Percentiles rank a stretch among this genome's conserved stretches.
Evolutionary conservation across 768 basidiomycete genomes (phyloP).

Genomic region (Mrakia gelida): DNA sequence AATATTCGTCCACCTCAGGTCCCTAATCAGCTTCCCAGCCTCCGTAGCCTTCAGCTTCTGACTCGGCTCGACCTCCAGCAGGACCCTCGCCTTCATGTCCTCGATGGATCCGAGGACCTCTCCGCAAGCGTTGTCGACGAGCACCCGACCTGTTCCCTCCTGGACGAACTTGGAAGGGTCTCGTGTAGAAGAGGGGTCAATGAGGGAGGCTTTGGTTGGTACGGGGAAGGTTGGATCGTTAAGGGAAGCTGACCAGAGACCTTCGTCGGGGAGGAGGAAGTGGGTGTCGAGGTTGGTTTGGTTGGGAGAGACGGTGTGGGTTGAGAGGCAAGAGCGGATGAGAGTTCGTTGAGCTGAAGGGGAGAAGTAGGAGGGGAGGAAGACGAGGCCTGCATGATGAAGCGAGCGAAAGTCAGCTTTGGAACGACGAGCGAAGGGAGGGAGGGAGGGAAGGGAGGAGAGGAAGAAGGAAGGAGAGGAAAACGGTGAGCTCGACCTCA

Average conservation of each 20-base stretch:
- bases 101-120: conserved; percentile 56
- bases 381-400: conserved; percentile 54
- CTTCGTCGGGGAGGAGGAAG: conserved; percentile 63
- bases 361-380: conserved; percentile 71
- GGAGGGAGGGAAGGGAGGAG: not conserved
- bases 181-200: not conserved
- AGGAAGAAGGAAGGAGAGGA: not conserved
- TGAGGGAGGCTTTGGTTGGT: not conserved
- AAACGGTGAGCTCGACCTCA: not conserved
- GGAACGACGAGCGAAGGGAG: not conserved
- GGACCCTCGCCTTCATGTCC: conserved; percentile 55
- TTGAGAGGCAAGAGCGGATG: conserved; percentile 64
- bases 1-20: conserved; percentile 91
- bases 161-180: not conserved
- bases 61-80: conserved; percentile 58
- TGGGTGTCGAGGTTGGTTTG: conserved; percentile 86
- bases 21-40: conserved; percentile 60
- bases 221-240: not conserved
- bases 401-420: not conserved
- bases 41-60: conserved; percentile 53
- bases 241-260: conserved; percentile 65
- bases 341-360: conserved; percentile 62
- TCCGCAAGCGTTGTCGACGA: conserved; percentile 67
- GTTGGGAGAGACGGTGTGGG: conserved; percentile 74
- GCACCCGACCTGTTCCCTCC: conserved; percentile 45